Conservation (phyloP, 148 eudicot species). For the Diospyros kaki region DNA sequence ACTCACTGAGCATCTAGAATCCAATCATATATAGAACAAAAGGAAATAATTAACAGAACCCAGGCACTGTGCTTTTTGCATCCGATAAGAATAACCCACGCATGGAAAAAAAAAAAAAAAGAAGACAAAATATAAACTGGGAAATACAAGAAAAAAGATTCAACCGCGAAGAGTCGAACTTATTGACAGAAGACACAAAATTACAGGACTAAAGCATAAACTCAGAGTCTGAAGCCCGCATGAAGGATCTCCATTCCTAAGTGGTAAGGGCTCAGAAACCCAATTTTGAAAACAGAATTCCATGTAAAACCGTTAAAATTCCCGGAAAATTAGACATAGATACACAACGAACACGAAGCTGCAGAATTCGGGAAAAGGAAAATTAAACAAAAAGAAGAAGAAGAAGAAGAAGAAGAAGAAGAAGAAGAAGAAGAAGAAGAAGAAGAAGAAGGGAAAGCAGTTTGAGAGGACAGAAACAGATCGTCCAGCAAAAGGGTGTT, state of each 20-base stretch:
- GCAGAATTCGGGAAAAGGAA: background rate
- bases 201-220: background rate
- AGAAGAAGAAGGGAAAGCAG: too few relatives aligned
- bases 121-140: too few relatives aligned
- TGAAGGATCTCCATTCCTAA: background rate
- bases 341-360: background rate
- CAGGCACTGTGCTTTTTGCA: background rate
- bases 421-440: too few relatives aligned
- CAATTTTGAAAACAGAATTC: background rate
- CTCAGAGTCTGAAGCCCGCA: background rate
- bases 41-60: background rate
- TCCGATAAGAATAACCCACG: background rate
- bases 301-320: background rate
- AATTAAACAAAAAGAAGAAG: background rate
- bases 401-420: too few relatives aligned
- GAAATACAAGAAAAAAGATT: background rate
- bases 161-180: background rate
- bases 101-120: background rate
- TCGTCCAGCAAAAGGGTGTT: background rate
- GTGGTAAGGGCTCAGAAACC: background rate
- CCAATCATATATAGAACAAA: background rate
- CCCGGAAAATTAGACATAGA: background rate
- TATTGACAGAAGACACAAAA: background rate
- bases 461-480: slow-evolving; percentile 10
- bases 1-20: slow-evolving; percentile 23